Evolutionary conservation across 306 rosid species (phyloP).

Genomic region (Quercus rubra): DNA sequence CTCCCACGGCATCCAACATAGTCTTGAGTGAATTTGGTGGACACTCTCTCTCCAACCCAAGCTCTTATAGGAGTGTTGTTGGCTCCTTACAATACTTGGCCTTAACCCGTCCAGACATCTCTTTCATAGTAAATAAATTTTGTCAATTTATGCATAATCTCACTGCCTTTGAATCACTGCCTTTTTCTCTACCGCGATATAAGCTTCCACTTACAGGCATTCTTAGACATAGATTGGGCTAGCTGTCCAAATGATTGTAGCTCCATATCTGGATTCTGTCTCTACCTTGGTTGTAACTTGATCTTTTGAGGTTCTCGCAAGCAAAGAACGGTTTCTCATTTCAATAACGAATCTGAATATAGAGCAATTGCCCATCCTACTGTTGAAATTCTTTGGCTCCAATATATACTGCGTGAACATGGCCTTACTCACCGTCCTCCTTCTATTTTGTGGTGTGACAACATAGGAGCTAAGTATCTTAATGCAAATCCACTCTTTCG

Average conservation of each 20-base stretch:
- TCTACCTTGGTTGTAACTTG: not conserved
- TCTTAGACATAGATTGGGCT: not conserved
- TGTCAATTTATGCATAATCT: too few species aligned
- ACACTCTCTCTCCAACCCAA: too few species aligned
- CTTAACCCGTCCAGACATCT: too few species aligned
- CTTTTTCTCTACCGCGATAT: too few species aligned
- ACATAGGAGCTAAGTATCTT: not conserved
- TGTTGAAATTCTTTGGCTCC: not conserved
- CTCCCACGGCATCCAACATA: not conserved
- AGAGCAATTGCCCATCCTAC: not conserved
- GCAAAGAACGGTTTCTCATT: not conserved
- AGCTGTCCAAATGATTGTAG: not conserved
- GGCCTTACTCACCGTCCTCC: not conserved
- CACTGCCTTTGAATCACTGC: not conserved
- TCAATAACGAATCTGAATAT: not conserved
- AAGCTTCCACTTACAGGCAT: not conserved
- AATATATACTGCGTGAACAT: not conserved
- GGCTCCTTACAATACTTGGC: not conserved
- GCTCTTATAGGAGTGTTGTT: not conserved
- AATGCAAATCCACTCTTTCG: too few species aligned
- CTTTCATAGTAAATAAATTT: too few species aligned
- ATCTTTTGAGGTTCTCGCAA: not conserved
- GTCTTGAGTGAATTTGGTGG: too few species aligned
- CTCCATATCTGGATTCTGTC: not conserved
- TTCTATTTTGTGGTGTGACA: not conserved